Conservation (phyloP, 305 asterid genomes). For the Ilex paraguariensis region DNA sequence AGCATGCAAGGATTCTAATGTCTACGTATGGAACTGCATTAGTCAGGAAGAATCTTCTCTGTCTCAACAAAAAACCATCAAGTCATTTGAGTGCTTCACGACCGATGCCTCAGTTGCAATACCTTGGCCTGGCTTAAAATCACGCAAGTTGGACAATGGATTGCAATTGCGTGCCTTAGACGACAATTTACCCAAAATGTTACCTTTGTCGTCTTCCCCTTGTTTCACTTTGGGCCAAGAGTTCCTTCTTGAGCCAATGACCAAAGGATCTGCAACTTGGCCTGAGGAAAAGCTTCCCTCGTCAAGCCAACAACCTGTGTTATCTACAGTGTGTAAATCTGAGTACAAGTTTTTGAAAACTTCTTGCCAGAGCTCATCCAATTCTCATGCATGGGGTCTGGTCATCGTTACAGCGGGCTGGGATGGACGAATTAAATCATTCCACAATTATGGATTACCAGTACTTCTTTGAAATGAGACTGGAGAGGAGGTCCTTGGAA, state of each 20-base stretch:
- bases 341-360: constrained; percentile 58
- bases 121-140: constrained; percentile 74
- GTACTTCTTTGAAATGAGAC: constrained; percentile 34
- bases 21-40: constrained; percentile 48
- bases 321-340: constrained; percentile 49
- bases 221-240: constrained; percentile 56
- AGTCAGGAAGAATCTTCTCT: constrained; percentile 21
- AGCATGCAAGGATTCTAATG: constrained; percentile 37
- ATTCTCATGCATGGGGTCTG: constrained; percentile 73
- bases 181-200: constrained; percentile 17
- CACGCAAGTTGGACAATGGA: constrained; percentile 12
- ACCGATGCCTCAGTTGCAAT: constrained; percentile 71
- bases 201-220: constrained; percentile 52
- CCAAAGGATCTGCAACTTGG: constrained; percentile 90
- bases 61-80: constrained; percentile 36
- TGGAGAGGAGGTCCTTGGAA: constrained; percentile 12
- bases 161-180: constrained; percentile 20
- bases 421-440: constrained; percentile 83
- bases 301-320: constrained; percentile 24
- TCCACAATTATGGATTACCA: constrained; percentile 86
- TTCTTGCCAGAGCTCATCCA: constrained; percentile 59
- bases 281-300: constrained; percentile 88
- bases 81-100: constrained; percentile 61
- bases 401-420: constrained; percentile 80
- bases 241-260: constrained; percentile 45